Evolutionary conservation across 306 rosid genomes (phyloP).

Genomic region (Hippophae gyantsensis): DNA sequence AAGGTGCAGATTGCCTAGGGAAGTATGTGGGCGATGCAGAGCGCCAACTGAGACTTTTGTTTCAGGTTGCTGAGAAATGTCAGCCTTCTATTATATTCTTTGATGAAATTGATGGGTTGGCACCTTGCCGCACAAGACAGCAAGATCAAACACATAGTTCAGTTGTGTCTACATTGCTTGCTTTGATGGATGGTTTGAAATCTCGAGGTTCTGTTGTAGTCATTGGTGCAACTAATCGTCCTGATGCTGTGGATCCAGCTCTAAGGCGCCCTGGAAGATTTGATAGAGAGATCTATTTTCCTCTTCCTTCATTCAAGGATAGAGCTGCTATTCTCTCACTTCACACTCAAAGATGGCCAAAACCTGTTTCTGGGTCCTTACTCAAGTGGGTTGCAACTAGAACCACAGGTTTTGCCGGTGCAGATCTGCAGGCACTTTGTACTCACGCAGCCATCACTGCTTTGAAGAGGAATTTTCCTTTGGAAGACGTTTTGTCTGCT

Average conservation of each 20-base stretch:
- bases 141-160: constrained; percentile 99
- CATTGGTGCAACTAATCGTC: constrained; percentile 97
- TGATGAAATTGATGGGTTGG: constrained; percentile 98
- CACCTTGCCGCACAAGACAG: constrained; percentile 81
- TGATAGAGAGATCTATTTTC: constrained; percentile 93
- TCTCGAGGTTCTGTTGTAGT: constrained; percentile 96
- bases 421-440: constrained; percentile 98
- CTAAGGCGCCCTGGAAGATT: constrained; percentile 95
- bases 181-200: constrained; percentile 90
- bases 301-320: constrained; percentile 79
- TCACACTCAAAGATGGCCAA: constrained; percentile 95
- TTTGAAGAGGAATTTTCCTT: constrained; percentile 89
- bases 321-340: constrained; percentile 93
- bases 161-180: constrained; percentile 96
- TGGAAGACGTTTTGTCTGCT: constrained; percentile 60
- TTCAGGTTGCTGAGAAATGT: constrained; percentile 97
- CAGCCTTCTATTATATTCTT: constrained; percentile 96
- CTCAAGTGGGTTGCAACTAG: constrained; percentile 75
- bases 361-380: constrained; percentile 63
- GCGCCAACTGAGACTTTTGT: constrained; percentile 90
- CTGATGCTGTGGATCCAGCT: constrained; percentile 95
- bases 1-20: constrained; percentile 99
- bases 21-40: constrained; percentile 98
- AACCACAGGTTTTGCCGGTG: constrained; percentile 95
- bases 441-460: constrained; percentile 90